A percentile compares a stretch with the other conserved stretches of the same genome.
Evolutionary conservation across 1,139 yeast species (phyloP).

Genomic region (Taphrina communis): DNA sequence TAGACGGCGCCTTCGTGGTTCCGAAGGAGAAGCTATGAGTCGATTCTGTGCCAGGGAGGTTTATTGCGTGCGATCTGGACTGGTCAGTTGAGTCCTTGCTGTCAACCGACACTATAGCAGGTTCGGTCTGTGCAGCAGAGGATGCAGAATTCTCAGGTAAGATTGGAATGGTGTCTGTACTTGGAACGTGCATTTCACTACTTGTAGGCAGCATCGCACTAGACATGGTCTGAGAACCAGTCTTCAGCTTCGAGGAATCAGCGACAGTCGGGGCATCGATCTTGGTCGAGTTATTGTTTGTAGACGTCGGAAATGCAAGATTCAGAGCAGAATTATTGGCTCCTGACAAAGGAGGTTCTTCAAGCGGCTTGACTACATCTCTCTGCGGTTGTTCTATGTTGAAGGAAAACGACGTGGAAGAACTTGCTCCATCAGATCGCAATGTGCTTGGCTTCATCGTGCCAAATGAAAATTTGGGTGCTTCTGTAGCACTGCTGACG

Average conservation of each 20-base stretch:
- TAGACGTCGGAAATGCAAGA: neutral
- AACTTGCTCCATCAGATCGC: no score
- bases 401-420: no score
- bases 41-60: neutral
- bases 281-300: neutral
- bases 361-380: neutral
- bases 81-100: neutral
- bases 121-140: no score
- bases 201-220: neutral
- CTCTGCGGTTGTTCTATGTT: no score
- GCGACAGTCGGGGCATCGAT: neutral
- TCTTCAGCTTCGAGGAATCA: neutral
- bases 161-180: no score
- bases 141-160: no score
- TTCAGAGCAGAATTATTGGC: neutral
- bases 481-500: neutral
- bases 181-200: neutral
- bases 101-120: neutral
- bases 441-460: neutral
- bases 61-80: neutral
- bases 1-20: neutral
- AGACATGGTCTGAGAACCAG: neutral
- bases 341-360: neutral
- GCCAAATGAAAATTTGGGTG: constrained; percentile 4
- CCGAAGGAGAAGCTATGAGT: constrained; percentile 17